Percentiles rank a stretch among this genome's conserved stretches.
Evolutionary conservation across 2,329 filamentous ascomycete genomes (phyloP).

Genomic region (Sordariomycetes sp.): DNA sequence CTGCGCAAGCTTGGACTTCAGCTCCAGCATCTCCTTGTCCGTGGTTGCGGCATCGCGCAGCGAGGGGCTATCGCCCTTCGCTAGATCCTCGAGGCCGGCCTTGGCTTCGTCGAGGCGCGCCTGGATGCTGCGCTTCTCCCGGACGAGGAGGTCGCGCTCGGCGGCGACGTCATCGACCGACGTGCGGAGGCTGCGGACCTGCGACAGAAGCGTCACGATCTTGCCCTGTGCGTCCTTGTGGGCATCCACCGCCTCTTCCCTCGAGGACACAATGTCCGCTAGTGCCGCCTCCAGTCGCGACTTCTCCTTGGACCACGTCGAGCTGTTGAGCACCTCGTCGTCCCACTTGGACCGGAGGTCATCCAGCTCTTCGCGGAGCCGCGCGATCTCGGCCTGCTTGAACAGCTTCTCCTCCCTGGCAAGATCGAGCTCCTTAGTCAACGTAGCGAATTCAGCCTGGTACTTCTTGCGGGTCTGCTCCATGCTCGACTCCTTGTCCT

Average conservation of each 20-base stretch:
- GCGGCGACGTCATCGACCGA: conserved; percentile 76
- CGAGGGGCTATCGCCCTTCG: conserved; percentile 73
- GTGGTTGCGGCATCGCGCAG: conserved; percentile 82
- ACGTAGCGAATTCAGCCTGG: conserved; percentile 77
- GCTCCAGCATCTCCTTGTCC: conserved; percentile 79
- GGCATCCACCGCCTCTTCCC: conserved; percentile 84
- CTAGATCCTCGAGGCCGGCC: conserved; percentile 77
- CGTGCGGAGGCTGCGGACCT: conserved; percentile 74
- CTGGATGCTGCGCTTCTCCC: conserved; percentile 87
- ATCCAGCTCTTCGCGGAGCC: conserved; percentile 90
- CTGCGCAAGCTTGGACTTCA: conserved; percentile 81
- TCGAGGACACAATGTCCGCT: conserved; percentile 78
- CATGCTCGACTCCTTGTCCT: conserved; percentile 92
- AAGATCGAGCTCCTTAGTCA: conserved; percentile 87
- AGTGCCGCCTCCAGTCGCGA: conserved; percentile 81
- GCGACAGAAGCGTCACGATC: conserved; percentile 80
- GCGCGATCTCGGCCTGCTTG: conserved; percentile 77
- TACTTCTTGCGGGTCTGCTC: conserved; percentile 98
- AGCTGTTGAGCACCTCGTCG: conserved; percentile 93
- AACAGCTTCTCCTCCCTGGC: conserved; percentile 81
- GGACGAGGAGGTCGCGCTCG: conserved; percentile 73
- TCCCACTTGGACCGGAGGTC: conserved; percentile 96
- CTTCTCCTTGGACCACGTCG: conserved; percentile 98
- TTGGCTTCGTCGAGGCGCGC: conserved; percentile 78
- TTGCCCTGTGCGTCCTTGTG: conserved; percentile 94